phyloP scores from a whole-genome alignment of 768 basidiomycete genomes.

The Daedaleopsis nitida region DNA sequence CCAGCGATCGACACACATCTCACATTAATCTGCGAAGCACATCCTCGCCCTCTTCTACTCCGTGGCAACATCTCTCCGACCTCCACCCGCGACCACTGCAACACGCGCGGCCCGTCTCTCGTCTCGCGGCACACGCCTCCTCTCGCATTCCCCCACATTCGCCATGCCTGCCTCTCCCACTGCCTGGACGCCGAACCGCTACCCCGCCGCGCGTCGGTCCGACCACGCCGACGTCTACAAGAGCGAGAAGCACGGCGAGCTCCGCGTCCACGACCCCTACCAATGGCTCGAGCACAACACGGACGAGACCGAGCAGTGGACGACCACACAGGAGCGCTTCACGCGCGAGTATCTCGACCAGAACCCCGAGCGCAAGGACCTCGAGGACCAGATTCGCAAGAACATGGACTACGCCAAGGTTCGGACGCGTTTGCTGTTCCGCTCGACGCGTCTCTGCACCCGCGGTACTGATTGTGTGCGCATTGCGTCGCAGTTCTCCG shows the following conservation, averaged over 20 bases:
- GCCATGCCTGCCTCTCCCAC: slow-evolving; percentile 37
- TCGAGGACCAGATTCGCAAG: slow-evolving; percentile 59
- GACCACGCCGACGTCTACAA: slow-evolving; percentile 71
- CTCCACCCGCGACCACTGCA: slow-evolving; percentile 21
- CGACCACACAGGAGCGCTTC: slow-evolving; percentile 56
- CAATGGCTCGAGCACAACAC: slow-evolving; percentile 70
- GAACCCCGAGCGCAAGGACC: slow-evolving; percentile 56
- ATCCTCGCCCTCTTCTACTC: slow-evolving; percentile 15
- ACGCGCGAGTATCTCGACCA: slow-evolving; percentile 63
- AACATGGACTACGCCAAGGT: slow-evolving; percentile 57
- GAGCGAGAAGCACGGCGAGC: slow-evolving; percentile 60
- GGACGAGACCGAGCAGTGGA: slow-evolving; percentile 68
- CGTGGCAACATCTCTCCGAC: slow-evolving; percentile 22
- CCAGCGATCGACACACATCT: slow-evolving; percentile 14
- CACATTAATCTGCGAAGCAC: slow-evolving; percentile 19
- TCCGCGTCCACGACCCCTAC: slow-evolving; percentile 71
- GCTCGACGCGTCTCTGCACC: slow-evolving; percentile 4
- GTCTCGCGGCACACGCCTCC: slow-evolving; percentile 5
- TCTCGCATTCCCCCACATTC: slow-evolving; percentile 9
- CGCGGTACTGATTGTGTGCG: slow-evolving; percentile 10
- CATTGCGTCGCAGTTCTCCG: slow-evolving; percentile 54
- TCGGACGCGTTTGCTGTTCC: slow-evolving; percentile 8
- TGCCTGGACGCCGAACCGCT: slow-evolving; percentile 56
- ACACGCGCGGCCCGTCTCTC: slow-evolving; percentile 14
- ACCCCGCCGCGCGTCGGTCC: slow-evolving; percentile 66